These are phyloP conservation scores for Tetradesmus obliquus DNA, from an alignment of 139 green algal species.

Conservation along the genomic window DNA sequence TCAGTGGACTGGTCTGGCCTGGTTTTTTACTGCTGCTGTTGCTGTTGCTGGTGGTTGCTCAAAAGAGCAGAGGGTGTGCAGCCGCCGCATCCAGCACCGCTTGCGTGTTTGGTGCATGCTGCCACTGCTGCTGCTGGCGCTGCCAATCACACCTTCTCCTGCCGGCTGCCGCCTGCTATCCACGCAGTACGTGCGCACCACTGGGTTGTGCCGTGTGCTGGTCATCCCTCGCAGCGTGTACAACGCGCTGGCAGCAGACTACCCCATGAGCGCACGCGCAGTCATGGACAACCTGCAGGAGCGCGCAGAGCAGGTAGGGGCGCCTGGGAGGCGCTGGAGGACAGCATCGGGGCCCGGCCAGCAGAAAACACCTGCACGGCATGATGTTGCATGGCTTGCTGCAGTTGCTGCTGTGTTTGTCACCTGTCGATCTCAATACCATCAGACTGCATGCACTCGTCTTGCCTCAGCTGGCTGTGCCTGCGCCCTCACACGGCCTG, in stretches of 20 bases:
- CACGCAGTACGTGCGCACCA: constrained; percentile 3
- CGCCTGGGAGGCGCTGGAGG: background rate
- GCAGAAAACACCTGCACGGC: background rate
- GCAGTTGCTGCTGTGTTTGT: background rate
- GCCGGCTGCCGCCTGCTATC: background rate
- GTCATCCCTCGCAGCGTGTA: constrained; percentile 49
- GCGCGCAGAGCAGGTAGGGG: constrained; percentile 36
- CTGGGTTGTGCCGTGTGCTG: constrained; percentile 57
- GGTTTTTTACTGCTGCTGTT: background rate
- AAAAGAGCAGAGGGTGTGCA: background rate
- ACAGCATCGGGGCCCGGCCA: background rate
- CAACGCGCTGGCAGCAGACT: constrained; percentile 42
- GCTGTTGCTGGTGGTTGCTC: background rate
- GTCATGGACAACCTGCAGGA: constrained; percentile 62
- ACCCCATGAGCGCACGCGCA: constrained; percentile 44
- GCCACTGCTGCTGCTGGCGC: no score
- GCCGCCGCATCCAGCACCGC: background rate
- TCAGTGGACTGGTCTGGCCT: background rate
- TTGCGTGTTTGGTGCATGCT: background rate
- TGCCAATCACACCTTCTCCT: background rate
- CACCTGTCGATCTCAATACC: background rate
- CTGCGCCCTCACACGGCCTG: no score
- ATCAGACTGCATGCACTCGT: background rate
- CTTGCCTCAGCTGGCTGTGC: no score
- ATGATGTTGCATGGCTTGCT: background rate